Evolutionary conservation across 2,329 filamentous ascomycete genomes (phyloP).

Genomic region (Graphilbum ipis-grandicollis): DNA sequence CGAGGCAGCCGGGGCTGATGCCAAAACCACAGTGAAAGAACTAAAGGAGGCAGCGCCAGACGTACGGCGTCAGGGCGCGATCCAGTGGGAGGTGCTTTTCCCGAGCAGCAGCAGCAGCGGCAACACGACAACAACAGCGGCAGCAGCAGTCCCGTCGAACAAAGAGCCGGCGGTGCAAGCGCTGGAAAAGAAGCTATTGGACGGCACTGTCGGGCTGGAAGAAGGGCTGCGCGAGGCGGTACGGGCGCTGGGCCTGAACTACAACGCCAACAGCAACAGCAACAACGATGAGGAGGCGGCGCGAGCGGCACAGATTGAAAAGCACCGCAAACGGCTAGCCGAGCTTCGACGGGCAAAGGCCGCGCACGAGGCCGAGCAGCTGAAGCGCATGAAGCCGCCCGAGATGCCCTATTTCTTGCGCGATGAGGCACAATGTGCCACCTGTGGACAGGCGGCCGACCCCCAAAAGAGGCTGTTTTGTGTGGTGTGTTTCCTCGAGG

Average conservation of each 20-base stretch:
- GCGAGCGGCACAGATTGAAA: slow-evolving; percentile 11
- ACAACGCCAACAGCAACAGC: background rate
- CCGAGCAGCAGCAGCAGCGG: too few relatives aligned
- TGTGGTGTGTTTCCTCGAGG: slow-evolving; percentile 9
- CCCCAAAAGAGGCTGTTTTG: slow-evolving; percentile 7
- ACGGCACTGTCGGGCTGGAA: slow-evolving; percentile 5
- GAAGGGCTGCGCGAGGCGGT: slow-evolving; percentile 5
- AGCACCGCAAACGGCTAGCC: slow-evolving; percentile 20
- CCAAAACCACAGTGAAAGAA: background rate
- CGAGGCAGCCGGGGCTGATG: background rate
- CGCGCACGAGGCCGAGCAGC: slow-evolving; percentile 25
- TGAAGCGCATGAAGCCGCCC: slow-evolving; percentile 19
- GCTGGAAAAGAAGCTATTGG: slow-evolving; percentile 3
- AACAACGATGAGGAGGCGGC: slow-evolving; percentile 3
- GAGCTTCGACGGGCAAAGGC: slow-evolving; percentile 43
- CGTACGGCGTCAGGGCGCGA: background rate
- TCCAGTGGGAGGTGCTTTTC: background rate
- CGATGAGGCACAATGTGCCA: slow-evolving; percentile 5
- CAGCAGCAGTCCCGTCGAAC: too few relatives aligned
- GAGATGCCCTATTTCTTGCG: slow-evolving; percentile 8
- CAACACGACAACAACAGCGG: too few relatives aligned
- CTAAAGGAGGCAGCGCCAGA: background rate
- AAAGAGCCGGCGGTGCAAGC: slow-evolving; percentile 2
- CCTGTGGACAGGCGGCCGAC: slow-evolving; percentile 3
- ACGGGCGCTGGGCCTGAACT: background rate